Percentiles rank a stretch among this genome's conserved stretches.
These are phyloP conservation scores for Chytridium lagenaria DNA, from an alignment of 371 early-diverging fungal species.

Conservation along the genomic window DNA sequence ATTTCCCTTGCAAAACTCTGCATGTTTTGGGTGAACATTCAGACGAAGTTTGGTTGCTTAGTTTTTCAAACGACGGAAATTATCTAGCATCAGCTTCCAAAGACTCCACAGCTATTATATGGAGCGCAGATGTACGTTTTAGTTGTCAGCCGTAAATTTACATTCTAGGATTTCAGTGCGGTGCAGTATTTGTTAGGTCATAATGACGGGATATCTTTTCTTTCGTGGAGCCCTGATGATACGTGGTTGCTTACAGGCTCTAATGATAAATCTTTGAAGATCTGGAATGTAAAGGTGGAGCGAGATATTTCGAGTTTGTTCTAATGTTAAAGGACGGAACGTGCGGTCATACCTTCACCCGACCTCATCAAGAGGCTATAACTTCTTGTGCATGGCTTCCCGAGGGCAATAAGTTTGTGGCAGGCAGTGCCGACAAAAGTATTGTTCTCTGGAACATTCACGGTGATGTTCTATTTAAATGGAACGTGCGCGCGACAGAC, in stretches of 20 bases:
- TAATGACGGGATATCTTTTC: slow-evolving; percentile 68
- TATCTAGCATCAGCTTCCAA: slow-evolving; percentile 90
- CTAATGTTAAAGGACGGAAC: slow-evolving; percentile 58
- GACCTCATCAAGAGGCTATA: slow-evolving; percentile 76
- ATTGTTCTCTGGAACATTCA: slow-evolving; percentile 76
- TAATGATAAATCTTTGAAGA: slow-evolving; percentile 72
- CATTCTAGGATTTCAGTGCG: slow-evolving; percentile 44
- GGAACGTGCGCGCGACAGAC: slow-evolving; percentile 84
- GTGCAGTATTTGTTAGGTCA: slow-evolving; percentile 67
- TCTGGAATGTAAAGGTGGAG: slow-evolving; percentile 83
- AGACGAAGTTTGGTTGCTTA: slow-evolving; percentile 95
- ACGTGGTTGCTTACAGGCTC: slow-evolving; percentile 76
- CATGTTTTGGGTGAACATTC: slow-evolving; percentile 76
- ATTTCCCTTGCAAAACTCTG: slow-evolving; percentile 63
- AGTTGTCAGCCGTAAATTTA: not conserved
- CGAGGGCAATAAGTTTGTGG: slow-evolving; percentile 74
- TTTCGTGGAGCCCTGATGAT: slow-evolving; percentile 93
- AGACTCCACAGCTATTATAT: slow-evolving; percentile 86
- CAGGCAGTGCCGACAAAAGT: slow-evolving; percentile 78
- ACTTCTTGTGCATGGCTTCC: slow-evolving; percentile 87
- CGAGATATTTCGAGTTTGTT: too few relatives aligned
- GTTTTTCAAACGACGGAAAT: slow-evolving; percentile 85
- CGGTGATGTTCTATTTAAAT: slow-evolving; percentile 69
- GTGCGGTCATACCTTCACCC: slow-evolving; percentile 55
- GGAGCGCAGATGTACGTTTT: slow-evolving; percentile 72